A percentile compares a stretch with the other conserved stretches of the same genome.
These are phyloP conservation scores for Picea mariana DNA, from an alignment of 83 land plant species.

Conservation along the genomic window DNA sequence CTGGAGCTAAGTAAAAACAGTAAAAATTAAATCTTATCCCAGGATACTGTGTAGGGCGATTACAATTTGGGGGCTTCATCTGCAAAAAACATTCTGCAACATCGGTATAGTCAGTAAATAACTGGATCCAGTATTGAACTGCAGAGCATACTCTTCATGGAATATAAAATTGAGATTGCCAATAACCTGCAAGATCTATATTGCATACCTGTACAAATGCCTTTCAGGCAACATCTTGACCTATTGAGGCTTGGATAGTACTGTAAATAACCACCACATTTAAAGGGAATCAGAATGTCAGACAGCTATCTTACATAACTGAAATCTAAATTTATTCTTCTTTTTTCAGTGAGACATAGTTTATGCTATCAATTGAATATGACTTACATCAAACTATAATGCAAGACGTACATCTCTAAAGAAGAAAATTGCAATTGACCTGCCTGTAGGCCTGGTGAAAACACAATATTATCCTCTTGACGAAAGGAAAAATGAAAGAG, in stretches of 20 bases:
- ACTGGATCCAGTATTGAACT: not conserved
- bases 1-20: not conserved
- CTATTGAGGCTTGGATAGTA: conserved; percentile 94
- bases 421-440: not conserved
- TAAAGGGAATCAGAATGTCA: not conserved
- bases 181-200: conserved; percentile 13
- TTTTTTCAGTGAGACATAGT: not conserved
- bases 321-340: not conserved
- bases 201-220: conserved; percentile 89
- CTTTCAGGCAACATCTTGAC: conserved; percentile 93
- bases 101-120: not conserved
- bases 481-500: not conserved
- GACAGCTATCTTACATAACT: not conserved
- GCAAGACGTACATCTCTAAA: not conserved
- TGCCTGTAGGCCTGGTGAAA: not conserved
- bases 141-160: not conserved
- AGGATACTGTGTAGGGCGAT: conserved; percentile 96
- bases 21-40: conserved; percentile 11
- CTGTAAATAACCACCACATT: conserved; percentile 34
- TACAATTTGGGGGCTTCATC: conserved; percentile 82
- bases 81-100: conserved; percentile 92
- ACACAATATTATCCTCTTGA: not conserved
- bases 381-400: not conserved
- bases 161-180: no score
- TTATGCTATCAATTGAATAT: not conserved